Base-by-base conservation (phyloP, 1,139 yeast species). In the Kodamaea suecica region DNA sequence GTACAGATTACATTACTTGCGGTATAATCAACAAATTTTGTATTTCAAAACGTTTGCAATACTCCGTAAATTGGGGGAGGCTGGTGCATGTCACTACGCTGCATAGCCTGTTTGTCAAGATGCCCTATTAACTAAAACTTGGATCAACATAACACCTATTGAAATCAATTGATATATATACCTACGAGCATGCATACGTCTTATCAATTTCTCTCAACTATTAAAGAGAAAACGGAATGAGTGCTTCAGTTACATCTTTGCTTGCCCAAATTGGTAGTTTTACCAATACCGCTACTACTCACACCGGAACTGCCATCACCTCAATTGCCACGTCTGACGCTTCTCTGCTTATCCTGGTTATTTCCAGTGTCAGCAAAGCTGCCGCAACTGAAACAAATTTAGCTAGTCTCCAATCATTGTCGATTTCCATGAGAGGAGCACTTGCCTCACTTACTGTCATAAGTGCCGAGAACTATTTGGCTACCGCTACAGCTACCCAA, bases 371-470 rank as follows among this genome's bases (percentile, higher is more conserved):
- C 4, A 30, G 39, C 12, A 19, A 31, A 3, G 38, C 31, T 3
- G 43, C 47, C 0, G 70, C 70, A 20, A 65, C 71, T 5, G 71
- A 70, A 5, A 66, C 72, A 1, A 61, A 43, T 15, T 45, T 37
- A 43, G 23, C 31, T 40, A 9, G 45, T 7, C 41, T 46, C 30
- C 41, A 42, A 33, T 35, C 35, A 12, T 45, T 54, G 3, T 56
- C 65, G 1, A 42, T 50, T 35, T 45, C 43, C 10, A 43, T 57
- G 9, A 47, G 70, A 34, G 70, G 70, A 2, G 69, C 64, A 6
- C 47, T 57, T 42, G 69, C 68, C 0, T 60, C 70, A 2, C 42
- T 62, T 21, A 52, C 63, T 2, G 57, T 62, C 8, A 44, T 63
- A 12, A 42, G 52, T 3, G 66, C 63, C 4, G 26, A 42, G 4